Conservation (phyloP, 2,329 filamentous ascomycete genomes). For the Calonectria pteridis region DNA sequence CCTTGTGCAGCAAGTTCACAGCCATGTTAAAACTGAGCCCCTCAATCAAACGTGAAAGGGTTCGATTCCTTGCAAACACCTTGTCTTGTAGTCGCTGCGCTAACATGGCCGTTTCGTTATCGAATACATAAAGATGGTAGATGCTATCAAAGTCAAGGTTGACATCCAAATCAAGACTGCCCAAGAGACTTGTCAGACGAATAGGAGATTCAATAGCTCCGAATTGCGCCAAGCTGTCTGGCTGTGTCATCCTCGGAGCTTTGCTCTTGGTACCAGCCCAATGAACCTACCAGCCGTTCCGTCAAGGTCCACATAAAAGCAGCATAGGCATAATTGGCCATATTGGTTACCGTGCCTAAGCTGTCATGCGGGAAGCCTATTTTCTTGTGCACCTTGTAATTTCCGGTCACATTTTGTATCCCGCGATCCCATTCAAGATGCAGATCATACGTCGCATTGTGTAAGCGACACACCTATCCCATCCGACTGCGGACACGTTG, state of each 20-base stretch:
- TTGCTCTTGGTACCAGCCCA: not conserved
- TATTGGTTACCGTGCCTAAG: not conserved
- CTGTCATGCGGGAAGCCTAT: slow-evolving; percentile 9
- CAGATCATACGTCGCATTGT: slow-evolving; percentile 19
- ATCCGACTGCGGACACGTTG: not conserved
- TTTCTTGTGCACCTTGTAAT: slow-evolving; percentile 1
- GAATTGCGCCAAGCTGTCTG: not conserved
- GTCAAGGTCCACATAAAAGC: slow-evolving; percentile 20
- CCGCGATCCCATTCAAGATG: slow-evolving; percentile 13
- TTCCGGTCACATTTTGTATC: slow-evolving; percentile 12
- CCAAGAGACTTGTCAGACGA: slow-evolving; percentile 10
- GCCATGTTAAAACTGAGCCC: slow-evolving; percentile 20
- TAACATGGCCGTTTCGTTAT: slow-evolving; percentile 5
- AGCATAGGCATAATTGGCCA: slow-evolving; percentile 17
- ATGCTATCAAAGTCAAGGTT: slow-evolving; percentile 13
- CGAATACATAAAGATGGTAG: slow-evolving; percentile 12
- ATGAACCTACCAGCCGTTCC: slow-evolving; percentile 14
- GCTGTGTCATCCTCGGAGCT: not conserved
- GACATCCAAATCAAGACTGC: slow-evolving; percentile 20
- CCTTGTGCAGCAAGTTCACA: slow-evolving; percentile 15
- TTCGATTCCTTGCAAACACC: slow-evolving; percentile 10
- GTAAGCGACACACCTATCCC: slow-evolving; percentile 8
- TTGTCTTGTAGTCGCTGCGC: slow-evolving; percentile 20
- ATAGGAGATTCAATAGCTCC: slow-evolving; percentile 2
- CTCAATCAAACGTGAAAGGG: slow-evolving; percentile 12